Base-by-base conservation (phyloP, 306 rosid species). In the Nissolia schottii region DNA sequence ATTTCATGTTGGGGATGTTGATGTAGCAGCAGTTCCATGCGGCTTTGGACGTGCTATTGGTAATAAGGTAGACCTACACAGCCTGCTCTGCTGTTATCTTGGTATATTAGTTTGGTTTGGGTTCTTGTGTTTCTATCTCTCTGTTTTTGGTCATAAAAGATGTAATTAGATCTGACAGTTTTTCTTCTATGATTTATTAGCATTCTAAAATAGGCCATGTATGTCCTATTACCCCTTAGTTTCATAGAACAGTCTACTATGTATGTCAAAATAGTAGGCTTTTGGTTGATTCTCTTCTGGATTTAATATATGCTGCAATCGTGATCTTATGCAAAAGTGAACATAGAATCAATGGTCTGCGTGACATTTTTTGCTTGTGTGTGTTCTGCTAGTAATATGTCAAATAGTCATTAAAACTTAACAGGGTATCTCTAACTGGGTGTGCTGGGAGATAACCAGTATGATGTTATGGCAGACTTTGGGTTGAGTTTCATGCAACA, bases 41-140 rank as follows among this genome's bases (percentile, higher is more conserved):
- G 98, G 98, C 54, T 89, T 94, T 57, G 98, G 98, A 46, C 98
- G 97, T 46, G 92, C 98, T 77, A 91, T 94, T 81, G 98, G 98
- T 76, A 94, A 94, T 77, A 94, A 94, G 96, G 99, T 91, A 77
- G 64, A 73, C 51, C 57, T 45, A 57, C 11, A 60, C 45, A 29
- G 20, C 43, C 64, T 70, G 51, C 70, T 66, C 41, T 67, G 66
- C 54, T 64, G 50, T 53, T 49, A 69, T 78, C 63, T 61, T 60
- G 45, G 72, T 45, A 51, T 62, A 14, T 22, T 60, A 41, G 58
- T 74, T 63, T 54, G 14, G 45, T 23, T 64, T 41, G 20, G 53
- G 65, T 53, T 73, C 11, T 79, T 22, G 49, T 61, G 58, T 59
- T 69, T 13, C 62, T 59, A 25, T 67, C 11, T 40, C 38, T 58